Base-by-base conservation (phyloP, 2,329 filamentous ascomycete species). In the Aureobasidium lini region DNA sequence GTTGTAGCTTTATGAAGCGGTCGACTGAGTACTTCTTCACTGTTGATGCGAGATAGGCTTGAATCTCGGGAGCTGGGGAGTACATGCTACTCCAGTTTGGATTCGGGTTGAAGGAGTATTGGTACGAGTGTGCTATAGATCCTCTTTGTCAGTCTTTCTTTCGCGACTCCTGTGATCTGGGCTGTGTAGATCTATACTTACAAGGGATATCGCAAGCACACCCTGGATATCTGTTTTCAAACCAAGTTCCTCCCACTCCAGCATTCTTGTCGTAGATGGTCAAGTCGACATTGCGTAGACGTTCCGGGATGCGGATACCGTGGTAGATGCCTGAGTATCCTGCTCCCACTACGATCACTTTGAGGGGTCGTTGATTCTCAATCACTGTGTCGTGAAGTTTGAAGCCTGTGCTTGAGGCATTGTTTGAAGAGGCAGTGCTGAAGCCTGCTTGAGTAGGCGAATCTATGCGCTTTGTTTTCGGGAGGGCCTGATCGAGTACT, bases 211-310 rank as follows among this genome's bases (percentile, higher is more conserved):
- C 61, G 34, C 75, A 77, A 13, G 75, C 75, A 40, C 74, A 76
- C 3, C 75, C 75, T 1, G 74, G 69, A 60, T 76, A 77, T 61
- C 71, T 71, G 50, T 70, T 75, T 63, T 75, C 73, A 32, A 68
- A 76, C 73, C 74, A 73, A 1, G 69, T 70, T 3, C 71, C 69
- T 13, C 73, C 73, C 16, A 76, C 67, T 2, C 73, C 73, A 7
- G 65, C 70, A 62, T 77, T 76, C 69, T 76, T 76, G 61, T 76
- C 75, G 48, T 76, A 76, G 6, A 75, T 74, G 13, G 71, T 68
- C 13, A 76, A 62, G 3, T 74, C 71, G 13, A 72, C 71, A 61
- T 76, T 76, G 49, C 66, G 64, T 3, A 73, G 58, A 48, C 67
- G 66, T 61, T 77, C 73, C 1, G 75, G 74, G 62, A 77, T 74